Percentiles rank a stretch among this genome's conserved stretches.
These are phyloP conservation scores for Hura crepitans DNA, from an alignment of 441 rosid genomes.

Conservation along the genomic window DNA sequence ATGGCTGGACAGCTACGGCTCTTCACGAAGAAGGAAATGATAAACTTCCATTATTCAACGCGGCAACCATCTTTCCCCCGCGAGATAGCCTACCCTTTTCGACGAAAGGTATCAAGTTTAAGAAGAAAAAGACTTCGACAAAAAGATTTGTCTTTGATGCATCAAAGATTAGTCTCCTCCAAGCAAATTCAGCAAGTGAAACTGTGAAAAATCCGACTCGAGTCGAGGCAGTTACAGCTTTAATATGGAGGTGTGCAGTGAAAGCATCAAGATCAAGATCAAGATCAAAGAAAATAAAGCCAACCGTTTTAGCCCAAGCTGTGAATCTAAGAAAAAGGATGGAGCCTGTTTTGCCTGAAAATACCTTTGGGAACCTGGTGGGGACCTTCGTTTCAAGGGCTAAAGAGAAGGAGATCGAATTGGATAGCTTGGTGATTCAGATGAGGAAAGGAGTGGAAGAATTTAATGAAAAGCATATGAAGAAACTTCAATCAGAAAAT, in stretches of 20 bases:
- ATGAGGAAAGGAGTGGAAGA: conserved; percentile 21
- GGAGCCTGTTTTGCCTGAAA: conserved; percentile 20
- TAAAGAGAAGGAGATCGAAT: conserved; percentile 18
- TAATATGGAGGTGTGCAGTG: conserved; percentile 33
- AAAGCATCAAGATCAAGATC: conserved; percentile 29
- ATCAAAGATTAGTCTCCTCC: conserved; percentile 20
- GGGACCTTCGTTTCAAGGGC: conserved; percentile 15
- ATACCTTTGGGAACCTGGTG: conserved; percentile 28
- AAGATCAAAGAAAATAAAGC: conserved; percentile 19
- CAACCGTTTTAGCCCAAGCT: too few relatives aligned
- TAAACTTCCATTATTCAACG: background rate
- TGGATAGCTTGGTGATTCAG: conserved; percentile 24
- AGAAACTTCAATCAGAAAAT: conserved; percentile 11
- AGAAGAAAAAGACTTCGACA: background rate
- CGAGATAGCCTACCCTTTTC: too few relatives aligned
- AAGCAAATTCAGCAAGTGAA: conserved; percentile 18
- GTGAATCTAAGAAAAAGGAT: conserved; percentile 26
- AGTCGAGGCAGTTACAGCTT: conserved; percentile 35
- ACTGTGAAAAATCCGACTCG: conserved; percentile 28
- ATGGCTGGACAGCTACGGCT: conserved; percentile 22
- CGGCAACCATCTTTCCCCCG: background rate
- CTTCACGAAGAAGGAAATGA: too few relatives aligned
- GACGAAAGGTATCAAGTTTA: too few relatives aligned
- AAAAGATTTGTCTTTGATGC: conserved; percentile 30
- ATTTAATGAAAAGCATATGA: conserved; percentile 11